These are phyloP conservation scores for Plantago coronopus DNA, from an alignment of 305 asterid species.

Conservation along the genomic window DNA sequence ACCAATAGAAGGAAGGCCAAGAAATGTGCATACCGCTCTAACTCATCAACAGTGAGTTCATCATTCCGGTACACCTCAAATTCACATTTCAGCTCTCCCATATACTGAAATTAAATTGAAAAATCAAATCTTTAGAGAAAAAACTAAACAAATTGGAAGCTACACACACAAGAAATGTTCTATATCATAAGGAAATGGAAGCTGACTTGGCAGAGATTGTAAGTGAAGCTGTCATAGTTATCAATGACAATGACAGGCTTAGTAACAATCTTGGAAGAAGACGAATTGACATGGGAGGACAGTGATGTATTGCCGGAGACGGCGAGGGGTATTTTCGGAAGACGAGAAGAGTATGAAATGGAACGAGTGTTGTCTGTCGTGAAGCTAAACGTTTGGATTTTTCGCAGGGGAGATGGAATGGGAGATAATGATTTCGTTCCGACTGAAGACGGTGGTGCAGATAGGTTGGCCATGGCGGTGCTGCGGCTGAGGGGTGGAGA, in stretches of 20 bases:
- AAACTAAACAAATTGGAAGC: no score
- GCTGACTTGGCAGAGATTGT: slow-evolving; percentile 90
- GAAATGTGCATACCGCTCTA: slow-evolving; percentile 45
- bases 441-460: slow-evolving; percentile 18
- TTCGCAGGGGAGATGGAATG: slow-evolving; percentile 19
- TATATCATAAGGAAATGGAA: background rate
- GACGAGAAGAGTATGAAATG: slow-evolving; percentile 18
- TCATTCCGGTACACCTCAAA: slow-evolving; percentile 90
- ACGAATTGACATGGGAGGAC: slow-evolving; percentile 25
- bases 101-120: slow-evolving; percentile 37
- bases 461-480: slow-evolving; percentile 30
- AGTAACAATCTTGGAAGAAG: slow-evolving; percentile 15
- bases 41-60: slow-evolving; percentile 76
- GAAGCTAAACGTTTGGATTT: slow-evolving; percentile 24
- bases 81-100: slow-evolving; percentile 84
- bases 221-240: slow-evolving; percentile 94
- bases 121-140: background rate
- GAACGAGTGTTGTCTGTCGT: slow-evolving; percentile 13
- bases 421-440: slow-evolving; percentile 19
- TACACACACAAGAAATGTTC: background rate
- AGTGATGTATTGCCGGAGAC: slow-evolving; percentile 28
- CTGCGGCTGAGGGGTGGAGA: background rate
- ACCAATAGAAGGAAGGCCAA: no score
- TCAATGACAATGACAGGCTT: slow-evolving; percentile 76
- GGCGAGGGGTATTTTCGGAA: slow-evolving; percentile 23